phyloP scores from a whole-genome alignment of 441 rosid species.

The Syzygium malaccense region DNA sequence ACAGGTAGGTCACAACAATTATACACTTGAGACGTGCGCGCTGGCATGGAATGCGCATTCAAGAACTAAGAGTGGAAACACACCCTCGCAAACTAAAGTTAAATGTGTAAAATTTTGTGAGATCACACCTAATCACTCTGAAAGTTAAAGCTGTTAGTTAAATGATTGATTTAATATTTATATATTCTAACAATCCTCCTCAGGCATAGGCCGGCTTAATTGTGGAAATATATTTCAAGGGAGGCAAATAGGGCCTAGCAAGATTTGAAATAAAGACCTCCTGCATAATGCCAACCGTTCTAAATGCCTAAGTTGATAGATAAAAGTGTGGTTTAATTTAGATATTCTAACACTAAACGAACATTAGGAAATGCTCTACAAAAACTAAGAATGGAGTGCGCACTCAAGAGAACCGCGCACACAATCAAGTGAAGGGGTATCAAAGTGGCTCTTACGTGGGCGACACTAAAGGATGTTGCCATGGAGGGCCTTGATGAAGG shows the following conservation, averaged over 20 bases:
- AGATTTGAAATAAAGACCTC: not conserved
- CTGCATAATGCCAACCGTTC: not conserved
- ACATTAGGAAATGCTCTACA: not conserved
- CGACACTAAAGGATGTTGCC: not conserved
- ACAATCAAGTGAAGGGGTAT: not conserved
- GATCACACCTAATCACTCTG: accelerated
- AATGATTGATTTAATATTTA: not conserved
- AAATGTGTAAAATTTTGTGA: not conserved
- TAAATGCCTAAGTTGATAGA: not conserved
- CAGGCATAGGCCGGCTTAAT: not conserved
- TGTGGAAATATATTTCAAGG: not conserved
- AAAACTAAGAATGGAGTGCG: not conserved
- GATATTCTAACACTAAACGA: not conserved
- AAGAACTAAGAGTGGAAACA: not conserved
- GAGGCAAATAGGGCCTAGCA: not conserved
- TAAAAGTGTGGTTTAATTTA: not conserved
- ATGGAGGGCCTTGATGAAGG: not conserved
- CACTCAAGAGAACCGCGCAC: not conserved
- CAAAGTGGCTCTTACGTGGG: not conserved
- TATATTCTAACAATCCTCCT: not conserved
- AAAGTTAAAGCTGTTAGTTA: not conserved
- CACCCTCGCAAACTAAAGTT: not conserved
- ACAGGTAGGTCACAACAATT: no score
- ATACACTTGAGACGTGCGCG: not conserved
- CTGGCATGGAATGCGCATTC: not conserved